Conservation (phyloP, 305 asterid species). For the Fraxinus latifolia region DNA sequence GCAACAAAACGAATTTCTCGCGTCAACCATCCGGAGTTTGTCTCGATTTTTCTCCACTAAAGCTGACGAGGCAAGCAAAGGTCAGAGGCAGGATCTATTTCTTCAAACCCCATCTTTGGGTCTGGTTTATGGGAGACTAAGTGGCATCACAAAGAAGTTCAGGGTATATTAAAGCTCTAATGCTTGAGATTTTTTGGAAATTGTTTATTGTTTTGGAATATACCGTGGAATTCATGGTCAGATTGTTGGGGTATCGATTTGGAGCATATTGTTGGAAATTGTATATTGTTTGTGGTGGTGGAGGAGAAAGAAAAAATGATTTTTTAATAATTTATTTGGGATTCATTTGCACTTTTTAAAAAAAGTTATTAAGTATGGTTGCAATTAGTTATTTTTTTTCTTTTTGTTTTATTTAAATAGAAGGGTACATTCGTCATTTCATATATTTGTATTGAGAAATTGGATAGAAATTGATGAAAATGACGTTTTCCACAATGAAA, state of each 20-base stretch:
- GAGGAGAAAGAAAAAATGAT: background rate
- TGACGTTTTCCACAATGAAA: background rate
- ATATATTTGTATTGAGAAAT: too few species aligned
- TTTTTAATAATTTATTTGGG: background rate
- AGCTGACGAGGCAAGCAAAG: background rate
- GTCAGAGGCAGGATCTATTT: background rate
- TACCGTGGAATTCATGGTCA: background rate
- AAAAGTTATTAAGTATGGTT: too few species aligned
- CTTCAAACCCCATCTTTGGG: background rate
- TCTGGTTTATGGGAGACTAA: background rate
- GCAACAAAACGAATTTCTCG: background rate
- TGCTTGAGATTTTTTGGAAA: background rate
- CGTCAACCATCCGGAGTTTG: background rate
- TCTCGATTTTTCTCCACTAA: background rate
- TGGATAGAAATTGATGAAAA: background rate
- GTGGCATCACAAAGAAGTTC: background rate
- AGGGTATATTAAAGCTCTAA: background rate
- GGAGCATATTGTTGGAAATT: background rate
- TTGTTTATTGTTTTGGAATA: background rate
- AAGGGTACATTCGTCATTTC: too few species aligned
- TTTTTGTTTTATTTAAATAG: too few species aligned
- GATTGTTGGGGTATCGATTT: background rate
- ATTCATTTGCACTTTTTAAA: background rate
- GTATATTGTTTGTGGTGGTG: background rate
- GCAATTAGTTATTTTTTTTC: too few species aligned